Evolutionary conservation across 305 asterid species (phyloP), one percentile per base, ranked within the genome.

Genomic region (Fraxinus dipetala): DNA sequence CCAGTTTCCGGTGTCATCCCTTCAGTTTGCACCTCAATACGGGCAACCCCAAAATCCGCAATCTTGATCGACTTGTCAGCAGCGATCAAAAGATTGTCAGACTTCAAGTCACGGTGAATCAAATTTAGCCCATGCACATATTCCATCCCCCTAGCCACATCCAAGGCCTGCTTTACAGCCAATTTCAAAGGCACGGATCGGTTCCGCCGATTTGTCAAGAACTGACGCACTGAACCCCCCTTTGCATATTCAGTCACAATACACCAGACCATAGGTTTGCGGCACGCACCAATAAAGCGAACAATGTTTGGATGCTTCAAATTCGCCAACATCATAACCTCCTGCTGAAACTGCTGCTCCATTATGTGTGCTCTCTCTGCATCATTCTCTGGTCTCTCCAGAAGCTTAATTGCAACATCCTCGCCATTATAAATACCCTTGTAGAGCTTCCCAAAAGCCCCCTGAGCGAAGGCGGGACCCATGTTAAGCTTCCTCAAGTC

Each of bases 241-340:
- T 95, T 95, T 28, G 99, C 99, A 81, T 95, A 95, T 82, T 95
- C 99, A 7, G 99, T 94, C 35, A 95, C 95, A 54, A 95, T 93
- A 88, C 99, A 93, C 99, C 99, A 95, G 45, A 95, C 99, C 98
- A 95, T 89, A 72, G 99, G 99, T 83, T 95, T 95, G 69, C 98
- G 96, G 82, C 99, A 92, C 9, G 91, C 97, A 59, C 99, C 99
- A 65, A 95, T 90, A 78, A 95, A 95, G 72, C 99, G 95, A 81
- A 95, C 99, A 24, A 95, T 95, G 86, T 94, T 95, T 0, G 96
- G 98, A 84, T 95, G 99, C 87, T 87, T 93, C 91, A 95, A 78
- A 30, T 79, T 92, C 20, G 98, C 96, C 86, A 95, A 87, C 99
- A 95, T 95, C 98, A 93, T 95, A 5, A 95, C 98, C 87, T 95